These are phyloP conservation scores for Aquilaria yunnanensis DNA, from an alignment of 345 rosid genomes.

Conservation along the genomic window DNA sequence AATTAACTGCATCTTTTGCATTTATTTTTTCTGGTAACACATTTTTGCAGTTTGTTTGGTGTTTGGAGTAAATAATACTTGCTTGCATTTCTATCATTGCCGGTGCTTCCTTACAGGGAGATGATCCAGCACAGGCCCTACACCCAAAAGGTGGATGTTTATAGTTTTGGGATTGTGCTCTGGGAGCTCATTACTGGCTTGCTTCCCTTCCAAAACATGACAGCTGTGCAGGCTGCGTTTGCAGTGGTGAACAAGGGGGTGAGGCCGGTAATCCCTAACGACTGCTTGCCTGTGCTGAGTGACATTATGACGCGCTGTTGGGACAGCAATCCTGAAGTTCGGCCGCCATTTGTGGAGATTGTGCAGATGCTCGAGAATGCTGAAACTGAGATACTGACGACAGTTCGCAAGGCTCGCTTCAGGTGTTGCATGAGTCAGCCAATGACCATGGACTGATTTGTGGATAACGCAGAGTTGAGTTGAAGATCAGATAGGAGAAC, in stretches of 20 bases:
- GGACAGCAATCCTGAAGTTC: conserved; percentile 35
- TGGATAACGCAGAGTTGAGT: background rate
- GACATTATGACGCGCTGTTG: conserved; percentile 42
- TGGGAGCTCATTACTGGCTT: conserved; percentile 47
- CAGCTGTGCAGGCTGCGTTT: conserved; percentile 34
- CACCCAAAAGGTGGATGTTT: conserved; percentile 51
- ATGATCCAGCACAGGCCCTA: conserved; percentile 57
- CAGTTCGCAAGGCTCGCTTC: conserved; percentile 42
- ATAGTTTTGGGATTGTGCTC: conserved; percentile 52
- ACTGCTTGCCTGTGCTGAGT: conserved; percentile 37
- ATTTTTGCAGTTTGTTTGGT: no score
- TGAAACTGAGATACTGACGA: conserved; percentile 32
- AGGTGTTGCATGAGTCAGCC: conserved; percentile 41
- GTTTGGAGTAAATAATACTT: no score
- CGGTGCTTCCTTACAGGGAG: conserved; percentile 27
- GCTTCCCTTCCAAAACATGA: conserved; percentile 40
- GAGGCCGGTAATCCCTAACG: conserved; percentile 31
- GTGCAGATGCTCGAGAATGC: conserved; percentile 35
- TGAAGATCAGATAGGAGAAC: background rate
- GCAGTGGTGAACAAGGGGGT: conserved; percentile 37
- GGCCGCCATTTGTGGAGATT: conserved; percentile 33
- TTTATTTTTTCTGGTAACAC: background rate
- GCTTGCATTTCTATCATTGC: background rate
- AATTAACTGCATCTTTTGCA: background rate
- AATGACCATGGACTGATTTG: conserved; percentile 33